phyloP scores from a whole-genome alignment of 192 early-diverging fungal genomes.

The Radiomyces spectabilis region DNA sequence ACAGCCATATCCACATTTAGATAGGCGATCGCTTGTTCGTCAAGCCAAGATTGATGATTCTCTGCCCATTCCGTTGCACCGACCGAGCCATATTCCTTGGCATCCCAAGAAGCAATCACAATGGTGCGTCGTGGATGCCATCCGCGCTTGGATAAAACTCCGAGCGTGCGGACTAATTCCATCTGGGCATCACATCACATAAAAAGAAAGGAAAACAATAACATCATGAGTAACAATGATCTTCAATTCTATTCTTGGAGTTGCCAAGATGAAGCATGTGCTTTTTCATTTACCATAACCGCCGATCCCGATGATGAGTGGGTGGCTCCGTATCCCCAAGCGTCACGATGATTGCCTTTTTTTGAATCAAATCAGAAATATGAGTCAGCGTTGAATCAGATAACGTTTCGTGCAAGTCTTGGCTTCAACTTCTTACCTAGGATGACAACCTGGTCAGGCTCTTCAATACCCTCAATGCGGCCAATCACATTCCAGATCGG shows the following conservation, averaged over 20 bases:
- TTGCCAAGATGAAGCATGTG: no score
- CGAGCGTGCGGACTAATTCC: conserved; percentile 46
- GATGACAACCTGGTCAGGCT: conserved; percentile 42
- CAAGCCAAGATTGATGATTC: conserved; percentile 43
- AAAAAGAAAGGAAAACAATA: not conserved
- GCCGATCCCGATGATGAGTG: conserved; percentile 41
- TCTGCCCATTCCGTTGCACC: conserved; percentile 65
- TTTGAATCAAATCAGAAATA: no score
- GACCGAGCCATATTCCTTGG: conserved; percentile 48
- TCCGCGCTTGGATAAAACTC: conserved; percentile 45
- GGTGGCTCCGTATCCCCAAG: conserved; percentile 31
- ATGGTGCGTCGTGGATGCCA: conserved; percentile 58
- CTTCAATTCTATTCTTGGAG: not conserved
- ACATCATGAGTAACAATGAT: not conserved
- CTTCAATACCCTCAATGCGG: conserved; percentile 41
- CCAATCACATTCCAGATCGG: conserved; percentile 58
- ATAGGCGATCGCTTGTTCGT: conserved; percentile 44
- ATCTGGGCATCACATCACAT: conserved; percentile 20
- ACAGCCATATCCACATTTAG: conserved; percentile 48
- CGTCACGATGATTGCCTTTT: conserved; percentile 60
- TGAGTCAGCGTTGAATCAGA: no score
- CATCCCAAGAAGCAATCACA: conserved; percentile 57
- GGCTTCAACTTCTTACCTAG: no score
- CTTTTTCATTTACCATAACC: conserved; percentile 11
- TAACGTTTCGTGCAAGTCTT: no score